Evolutionary conservation across 1,284 basidiomycete species (phyloP).

Genomic region (Trametes pubescens): DNA sequence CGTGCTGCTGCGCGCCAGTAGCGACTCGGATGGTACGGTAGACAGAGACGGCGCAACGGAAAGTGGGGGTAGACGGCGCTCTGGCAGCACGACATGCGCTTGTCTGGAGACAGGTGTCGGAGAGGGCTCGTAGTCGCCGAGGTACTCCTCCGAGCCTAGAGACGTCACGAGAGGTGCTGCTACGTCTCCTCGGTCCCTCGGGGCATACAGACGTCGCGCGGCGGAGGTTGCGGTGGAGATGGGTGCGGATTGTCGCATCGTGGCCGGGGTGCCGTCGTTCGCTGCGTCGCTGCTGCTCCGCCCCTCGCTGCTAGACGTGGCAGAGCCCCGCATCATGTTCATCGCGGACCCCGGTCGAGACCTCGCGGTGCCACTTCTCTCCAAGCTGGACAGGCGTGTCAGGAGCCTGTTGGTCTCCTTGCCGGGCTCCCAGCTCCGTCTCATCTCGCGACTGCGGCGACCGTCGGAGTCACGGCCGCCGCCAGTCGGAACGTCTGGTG

Average conservation of each 20-base stretch:
- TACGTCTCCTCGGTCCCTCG: conserved; percentile 53
- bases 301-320: conserved; percentile 40
- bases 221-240: conserved; percentile 38
- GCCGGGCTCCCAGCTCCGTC: conserved; percentile 64
- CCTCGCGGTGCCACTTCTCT: conserved; percentile 29
- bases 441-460: conserved; percentile 59
- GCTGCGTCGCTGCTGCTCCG: conserved; percentile 35
- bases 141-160: conserved; percentile 54
- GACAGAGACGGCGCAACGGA: conserved; percentile 66
- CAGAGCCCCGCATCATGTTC: conserved; percentile 34
- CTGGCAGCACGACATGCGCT: conserved; percentile 37
- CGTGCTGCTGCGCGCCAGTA: conserved; percentile 44
- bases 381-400: conserved; percentile 38
- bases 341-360: conserved; percentile 41
- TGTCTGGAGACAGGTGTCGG: conserved; percentile 65
- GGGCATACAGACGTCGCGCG: conserved; percentile 59
- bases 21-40: conserved; percentile 63
- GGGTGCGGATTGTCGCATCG: conserved; percentile 30
- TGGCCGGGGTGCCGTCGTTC: conserved; percentile 37
- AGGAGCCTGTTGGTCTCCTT: conserved; percentile 34
- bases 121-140: conserved; percentile 65
- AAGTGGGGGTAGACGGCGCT: conserved; percentile 55
- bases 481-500: conserved; percentile 37
- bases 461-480: conserved; percentile 51
- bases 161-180: conserved; percentile 31